phyloP scores from a whole-genome alignment of 495 filamentous ascomycete genomes.

The Pyrenopolyporus hunteri region DNA sequence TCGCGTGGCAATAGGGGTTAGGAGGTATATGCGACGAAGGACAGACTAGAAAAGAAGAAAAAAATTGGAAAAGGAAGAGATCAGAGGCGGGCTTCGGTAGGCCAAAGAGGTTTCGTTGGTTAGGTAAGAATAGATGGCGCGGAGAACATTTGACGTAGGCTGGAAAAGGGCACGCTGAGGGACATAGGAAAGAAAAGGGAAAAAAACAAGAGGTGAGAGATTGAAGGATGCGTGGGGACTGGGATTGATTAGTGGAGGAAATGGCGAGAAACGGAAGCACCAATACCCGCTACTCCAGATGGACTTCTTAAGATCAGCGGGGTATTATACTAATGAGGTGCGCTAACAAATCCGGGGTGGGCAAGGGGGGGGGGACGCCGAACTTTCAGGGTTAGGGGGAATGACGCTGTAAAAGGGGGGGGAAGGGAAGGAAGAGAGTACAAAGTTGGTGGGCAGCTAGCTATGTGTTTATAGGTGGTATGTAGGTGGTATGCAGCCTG shows the following conservation, averaged over 20 bases:
- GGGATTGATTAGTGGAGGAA: constrained; percentile 29
- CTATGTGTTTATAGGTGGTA: too few relatives aligned
- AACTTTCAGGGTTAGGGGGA: constrained; percentile 9
- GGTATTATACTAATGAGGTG: constrained; percentile 36
- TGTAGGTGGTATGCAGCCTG: too few relatives aligned
- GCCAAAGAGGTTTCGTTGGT: too few relatives aligned
- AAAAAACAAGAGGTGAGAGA: constrained; percentile 33
- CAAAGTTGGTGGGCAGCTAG: neutral
- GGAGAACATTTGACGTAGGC: neutral
- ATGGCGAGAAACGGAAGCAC: constrained; percentile 39
- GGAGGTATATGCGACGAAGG: too few relatives aligned
- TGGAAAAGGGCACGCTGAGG: constrained; percentile 11
- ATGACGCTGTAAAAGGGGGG: neutral
- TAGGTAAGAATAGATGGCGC: constrained; percentile 1
- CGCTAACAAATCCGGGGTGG: constrained; percentile 39
- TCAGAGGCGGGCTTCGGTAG: too few relatives aligned
- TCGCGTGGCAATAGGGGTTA: too few relatives aligned
- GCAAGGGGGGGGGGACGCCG: constrained; percentile 10
- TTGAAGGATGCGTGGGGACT: constrained; percentile 25
- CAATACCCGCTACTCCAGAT: constrained; percentile 41
- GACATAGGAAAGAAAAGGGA: constrained; percentile 22
- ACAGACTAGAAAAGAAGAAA: too few relatives aligned
- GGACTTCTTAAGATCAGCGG: constrained; percentile 33
- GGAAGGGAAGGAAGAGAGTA: neutral
- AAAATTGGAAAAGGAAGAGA: too few relatives aligned